A percentile compares a stretch with the other conserved stretches of the same genome.
Conservation (phyloP, 2,329 filamentous ascomycete species). For the Delphinella strobiligena region DNA sequence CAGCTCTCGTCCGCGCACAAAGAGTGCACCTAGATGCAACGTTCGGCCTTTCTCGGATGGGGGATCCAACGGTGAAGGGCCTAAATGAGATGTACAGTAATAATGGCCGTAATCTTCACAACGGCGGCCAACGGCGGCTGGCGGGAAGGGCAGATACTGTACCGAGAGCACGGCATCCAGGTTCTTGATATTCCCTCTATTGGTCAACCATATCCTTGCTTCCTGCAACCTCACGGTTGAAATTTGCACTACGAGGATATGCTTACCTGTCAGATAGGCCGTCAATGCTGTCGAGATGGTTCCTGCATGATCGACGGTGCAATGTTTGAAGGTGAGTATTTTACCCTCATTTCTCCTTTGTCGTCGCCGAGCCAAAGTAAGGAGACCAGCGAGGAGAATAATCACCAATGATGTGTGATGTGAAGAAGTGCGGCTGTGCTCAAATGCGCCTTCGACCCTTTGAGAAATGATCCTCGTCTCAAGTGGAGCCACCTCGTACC, state of each 20-base stretch:
- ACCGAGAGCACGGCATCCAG: neutral
- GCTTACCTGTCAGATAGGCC: neutral
- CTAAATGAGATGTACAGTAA: neutral
- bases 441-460: neutral
- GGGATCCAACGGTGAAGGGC: conserved; percentile 1
- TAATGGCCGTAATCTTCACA: neutral
- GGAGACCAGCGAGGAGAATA: neutral
- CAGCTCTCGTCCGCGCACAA: neutral
- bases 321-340: neutral
- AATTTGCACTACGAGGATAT: neutral
- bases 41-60: conserved; percentile 7
- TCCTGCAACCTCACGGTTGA: neutral
- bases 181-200: neutral
- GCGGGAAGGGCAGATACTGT: neutral
- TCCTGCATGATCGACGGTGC: neutral
- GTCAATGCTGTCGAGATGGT: neutral
- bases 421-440: neutral
- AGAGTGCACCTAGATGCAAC: conserved; percentile 1
- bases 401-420: neutral
- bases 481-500: neutral
- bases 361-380: neutral
- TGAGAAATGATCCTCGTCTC: neutral
- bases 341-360: neutral
- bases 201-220: neutral
- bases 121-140: neutral